phyloP scores from a whole-genome alignment of 1,139 yeast genomes.

The Hansenula lynferdii region DNA sequence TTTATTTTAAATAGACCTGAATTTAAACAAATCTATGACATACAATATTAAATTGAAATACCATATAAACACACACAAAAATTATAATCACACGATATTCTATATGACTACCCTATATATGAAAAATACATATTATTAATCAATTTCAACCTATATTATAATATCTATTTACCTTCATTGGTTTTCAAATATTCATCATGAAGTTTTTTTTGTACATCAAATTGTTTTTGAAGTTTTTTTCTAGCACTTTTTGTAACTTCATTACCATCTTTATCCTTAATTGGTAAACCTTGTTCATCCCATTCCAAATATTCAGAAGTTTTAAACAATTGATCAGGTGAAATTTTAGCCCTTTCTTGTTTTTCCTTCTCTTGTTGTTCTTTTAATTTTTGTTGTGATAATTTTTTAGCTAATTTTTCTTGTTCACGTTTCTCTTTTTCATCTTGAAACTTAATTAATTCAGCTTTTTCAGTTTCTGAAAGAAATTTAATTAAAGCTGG shows the following conservation, averaged over 20 bases:
- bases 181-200: slow-evolving; percentile 51
- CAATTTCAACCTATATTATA: no score
- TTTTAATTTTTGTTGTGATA: slow-evolving; percentile 35
- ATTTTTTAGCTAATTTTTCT: slow-evolving; percentile 42
- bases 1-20: no score
- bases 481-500: slow-evolving; percentile 80
- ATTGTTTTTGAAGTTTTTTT: slow-evolving; percentile 76
- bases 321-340: slow-evolving; percentile 72
- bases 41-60: no score
- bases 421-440: slow-evolving; percentile 53
- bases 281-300: slow-evolving; percentile 85
- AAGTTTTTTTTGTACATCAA: slow-evolving; percentile 77
- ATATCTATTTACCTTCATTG: neutral
- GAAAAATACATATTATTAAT: no score
- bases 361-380: slow-evolving; percentile 64
- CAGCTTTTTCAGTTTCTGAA: slow-evolving; percentile 61
- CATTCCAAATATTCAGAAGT: slow-evolving; percentile 59
- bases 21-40: no score
- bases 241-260: slow-evolving; percentile 84
- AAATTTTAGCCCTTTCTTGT: slow-evolving; percentile 60
- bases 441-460: slow-evolving; percentile 51
- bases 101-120: no score
- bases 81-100: no score
- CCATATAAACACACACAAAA: no score
- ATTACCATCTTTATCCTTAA: slow-evolving; percentile 70